Percentiles rank a stretch among this genome's conserved stretches.
These are phyloP conservation scores for Solanum medicagineum DNA, from an alignment of 257 asterid genomes.

Conservation along the genomic window DNA sequence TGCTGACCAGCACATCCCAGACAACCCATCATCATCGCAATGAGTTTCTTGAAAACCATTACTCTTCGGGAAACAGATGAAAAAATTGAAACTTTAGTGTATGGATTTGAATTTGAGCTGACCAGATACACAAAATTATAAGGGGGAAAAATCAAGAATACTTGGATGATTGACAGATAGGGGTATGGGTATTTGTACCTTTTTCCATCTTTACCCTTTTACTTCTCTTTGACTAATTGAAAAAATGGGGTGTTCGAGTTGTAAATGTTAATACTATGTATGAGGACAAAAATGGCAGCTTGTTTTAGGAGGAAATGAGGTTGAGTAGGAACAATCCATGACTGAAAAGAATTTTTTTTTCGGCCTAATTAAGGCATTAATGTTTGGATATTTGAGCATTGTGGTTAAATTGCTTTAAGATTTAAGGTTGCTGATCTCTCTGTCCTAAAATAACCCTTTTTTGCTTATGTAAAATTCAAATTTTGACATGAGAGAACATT, in stretches of 20 bases:
- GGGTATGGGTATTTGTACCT: not conserved
- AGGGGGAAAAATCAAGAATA: not conserved
- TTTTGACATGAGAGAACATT: no score
- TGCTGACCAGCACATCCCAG: slow-evolving; percentile 56
- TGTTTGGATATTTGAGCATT: not conserved
- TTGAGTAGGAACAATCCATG: not conserved
- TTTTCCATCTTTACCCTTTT: not conserved
- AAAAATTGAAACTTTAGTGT: not conserved
- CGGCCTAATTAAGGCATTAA: not conserved
- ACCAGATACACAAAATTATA: not conserved
- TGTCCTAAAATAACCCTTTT: not conserved
- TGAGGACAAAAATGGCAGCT: not conserved
- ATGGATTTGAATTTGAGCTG: not conserved
- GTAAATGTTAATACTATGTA: not conserved
- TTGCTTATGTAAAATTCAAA: not conserved
- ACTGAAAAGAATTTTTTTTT: not conserved
- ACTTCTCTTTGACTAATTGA: not conserved
- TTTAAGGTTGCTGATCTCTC: not conserved
- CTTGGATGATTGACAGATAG: not conserved
- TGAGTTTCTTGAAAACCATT: slow-evolving; percentile 66
- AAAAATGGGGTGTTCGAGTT: not conserved
- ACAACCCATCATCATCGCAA: slow-evolving; percentile 66
- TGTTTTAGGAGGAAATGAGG: not conserved
- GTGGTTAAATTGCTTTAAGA: not conserved
- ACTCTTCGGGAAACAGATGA: slow-evolving; percentile 1